These are phyloP conservation scores for Chaetomium globosum DNA, from an alignment of 2,329 filamentous ascomycete species.

Conservation along the genomic window DNA sequence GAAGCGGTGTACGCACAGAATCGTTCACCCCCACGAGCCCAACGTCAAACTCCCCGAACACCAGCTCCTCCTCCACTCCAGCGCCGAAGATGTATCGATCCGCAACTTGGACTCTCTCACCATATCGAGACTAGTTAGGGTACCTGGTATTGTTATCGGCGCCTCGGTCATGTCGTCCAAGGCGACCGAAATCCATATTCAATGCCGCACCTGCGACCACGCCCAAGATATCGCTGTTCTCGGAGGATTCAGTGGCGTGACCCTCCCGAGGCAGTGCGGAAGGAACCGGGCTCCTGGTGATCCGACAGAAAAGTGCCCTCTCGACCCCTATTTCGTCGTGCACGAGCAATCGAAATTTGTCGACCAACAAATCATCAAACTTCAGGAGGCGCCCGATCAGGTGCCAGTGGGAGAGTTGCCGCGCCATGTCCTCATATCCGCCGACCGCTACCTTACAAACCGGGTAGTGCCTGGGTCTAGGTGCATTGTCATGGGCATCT, in stretches of 20 bases:
- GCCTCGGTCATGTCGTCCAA: conserved; percentile 97
- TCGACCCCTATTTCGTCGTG: conserved; percentile 94
- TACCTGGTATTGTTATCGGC: conserved; percentile 96
- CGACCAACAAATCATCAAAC: conserved; percentile 96
- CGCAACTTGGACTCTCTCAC: conserved; percentile 90
- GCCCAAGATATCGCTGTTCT: conserved; percentile 70
- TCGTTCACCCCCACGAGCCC: conserved; percentile 78
- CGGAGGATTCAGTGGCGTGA: conserved; percentile 85
- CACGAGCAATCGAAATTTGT: conserved; percentile 95
- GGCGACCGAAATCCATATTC: conserved; percentile 80
- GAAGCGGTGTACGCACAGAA: conserved; percentile 87
- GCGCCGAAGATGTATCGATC: conserved; percentile 86
- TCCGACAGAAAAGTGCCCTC: conserved; percentile 72
- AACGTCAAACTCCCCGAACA: conserved; percentile 78
- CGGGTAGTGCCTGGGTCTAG: conserved; percentile 91
- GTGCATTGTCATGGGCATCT: conserved; percentile 95
- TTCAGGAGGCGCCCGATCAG: conserved; percentile 96
- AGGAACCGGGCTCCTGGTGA: conserved; percentile 67
- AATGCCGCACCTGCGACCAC: conserved; percentile 84
- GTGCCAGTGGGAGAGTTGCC: conserved; percentile 96
- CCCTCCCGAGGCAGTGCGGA: conserved; percentile 77
- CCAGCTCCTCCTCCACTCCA: conserved; percentile 92
- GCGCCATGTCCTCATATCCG: conserved; percentile 90
- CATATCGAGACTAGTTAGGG: conserved; percentile 91
- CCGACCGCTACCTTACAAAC: conserved; percentile 95